Evolutionary conservation across 495 filamentous ascomycete species (phyloP), one percentile per base, ranked within the genome.

Genomic region (Lepidopterella palustris): DNA sequence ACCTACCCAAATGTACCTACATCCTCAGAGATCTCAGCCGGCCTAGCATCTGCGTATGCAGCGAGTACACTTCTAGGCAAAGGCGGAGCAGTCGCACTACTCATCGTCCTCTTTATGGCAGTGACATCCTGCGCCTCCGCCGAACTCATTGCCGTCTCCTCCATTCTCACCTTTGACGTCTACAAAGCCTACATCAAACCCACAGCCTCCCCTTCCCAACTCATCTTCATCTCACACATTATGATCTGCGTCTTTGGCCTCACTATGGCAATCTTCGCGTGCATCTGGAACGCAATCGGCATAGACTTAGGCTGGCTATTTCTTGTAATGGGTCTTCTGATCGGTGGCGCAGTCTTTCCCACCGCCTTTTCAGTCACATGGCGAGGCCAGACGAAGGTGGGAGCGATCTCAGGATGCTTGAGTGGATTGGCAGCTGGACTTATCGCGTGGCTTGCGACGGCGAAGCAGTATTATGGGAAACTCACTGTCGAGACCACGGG

Each of bases 241-340:
- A 65, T 64, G 61, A 70, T 68, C 35, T 65, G 65, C 40, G 54
- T 70, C 5, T 70, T 68, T 49, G 65, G 65, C 9, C 23, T 82
- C 5, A 69, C 80, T 23, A 72, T 82, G 25, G 76, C 78, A 10
- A 63, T 66, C 28, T 70, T 64, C 57, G 70, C 69, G 35, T 66
- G 70, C 29, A 71, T 70, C 35, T 73, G 71, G 64, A 68, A 67
- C 50, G 64, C 57, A 11, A 57, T 64, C 11, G 63, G 62, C 23
- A 62, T 70, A 26, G 65, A 65, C 52, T 58, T 70, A 8, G 65
- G 65, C 27, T 70, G 64, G 64, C 59, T 70, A 0, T 69, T 67
- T 53, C 42, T 67, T 32, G 58, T 64, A 35, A 69, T 69, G 65
- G 65, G 64, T 11, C 57, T 70, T 1, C 42, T 67, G 3, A 70